Percentiles rank a stretch among this genome's conserved stretches.
These are phyloP conservation scores for Fusarium zealandicum DNA, from an alignment of 2,329 filamentous ascomycete species.

Conservation along the genomic window DNA sequence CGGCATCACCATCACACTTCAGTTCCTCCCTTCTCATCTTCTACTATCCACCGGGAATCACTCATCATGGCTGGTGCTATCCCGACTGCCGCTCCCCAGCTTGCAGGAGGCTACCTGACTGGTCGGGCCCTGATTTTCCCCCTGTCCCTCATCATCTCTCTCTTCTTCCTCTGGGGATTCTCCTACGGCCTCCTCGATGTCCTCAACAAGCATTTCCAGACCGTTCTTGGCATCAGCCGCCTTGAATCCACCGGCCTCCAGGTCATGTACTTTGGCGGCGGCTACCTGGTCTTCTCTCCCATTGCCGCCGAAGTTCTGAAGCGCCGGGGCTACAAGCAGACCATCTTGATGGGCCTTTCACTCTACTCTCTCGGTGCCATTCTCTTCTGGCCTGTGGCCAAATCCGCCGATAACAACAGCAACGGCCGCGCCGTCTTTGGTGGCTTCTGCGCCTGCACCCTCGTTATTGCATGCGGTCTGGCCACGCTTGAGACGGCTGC, in stretches of 20 bases:
- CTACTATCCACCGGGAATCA: neutral
- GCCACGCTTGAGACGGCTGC: conserved; percentile 79
- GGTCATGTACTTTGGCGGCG: conserved; percentile 63
- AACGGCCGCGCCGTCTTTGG: conserved; percentile 57
- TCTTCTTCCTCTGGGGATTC: conserved; percentile 58
- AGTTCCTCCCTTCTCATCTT: neutral
- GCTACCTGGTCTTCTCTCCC: conserved; percentile 50
- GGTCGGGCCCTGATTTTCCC: conserved; percentile 59
- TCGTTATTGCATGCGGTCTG: conserved; percentile 76
- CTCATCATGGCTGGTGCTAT: conserved; percentile 37
- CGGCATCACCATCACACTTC: neutral
- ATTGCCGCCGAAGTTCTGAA: conserved; percentile 68
- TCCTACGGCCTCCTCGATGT: conserved; percentile 56
- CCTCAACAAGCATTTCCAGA: conserved; percentile 59
- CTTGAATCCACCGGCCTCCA: conserved; percentile 57
- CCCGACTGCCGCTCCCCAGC: conserved; percentile 31
- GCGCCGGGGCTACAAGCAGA: conserved; percentile 68
- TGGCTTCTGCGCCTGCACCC: conserved; percentile 76
- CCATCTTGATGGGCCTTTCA: conserved; percentile 71
- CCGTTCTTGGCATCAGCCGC: conserved; percentile 51
- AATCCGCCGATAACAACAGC: conserved; percentile 50
- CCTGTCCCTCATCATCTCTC: conserved; percentile 61
- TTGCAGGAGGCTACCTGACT: conserved; percentile 36
- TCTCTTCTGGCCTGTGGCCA: conserved; percentile 62
- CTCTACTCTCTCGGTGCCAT: conserved; percentile 69